Evolutionary conservation across 306 rosid species (phyloP).

Genomic region (Urtica urens): DNA sequence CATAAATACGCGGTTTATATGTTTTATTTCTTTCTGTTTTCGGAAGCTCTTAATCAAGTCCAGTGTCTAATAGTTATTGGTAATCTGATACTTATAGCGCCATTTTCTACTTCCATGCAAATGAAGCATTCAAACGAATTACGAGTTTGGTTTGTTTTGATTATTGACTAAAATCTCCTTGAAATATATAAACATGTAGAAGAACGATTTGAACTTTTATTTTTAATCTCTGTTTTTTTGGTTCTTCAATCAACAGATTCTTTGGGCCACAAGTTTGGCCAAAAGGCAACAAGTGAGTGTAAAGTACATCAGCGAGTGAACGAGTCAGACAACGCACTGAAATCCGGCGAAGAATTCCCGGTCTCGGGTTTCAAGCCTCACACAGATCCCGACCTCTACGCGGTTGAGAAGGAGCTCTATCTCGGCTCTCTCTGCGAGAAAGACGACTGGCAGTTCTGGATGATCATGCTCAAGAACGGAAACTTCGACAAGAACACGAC

Average conservation of each 20-base stretch:
- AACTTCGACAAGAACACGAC: constrained; percentile 44
- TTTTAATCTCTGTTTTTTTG: too few relatives aligned
- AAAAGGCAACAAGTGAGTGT: constrained; percentile 5
- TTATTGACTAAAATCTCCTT: too few relatives aligned
- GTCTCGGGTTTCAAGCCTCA: constrained; percentile 14
- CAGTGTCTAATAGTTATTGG: too few relatives aligned
- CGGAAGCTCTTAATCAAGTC: too few relatives aligned
- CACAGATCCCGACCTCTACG: constrained; percentile 33
- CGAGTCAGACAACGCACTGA: constrained; percentile 28
- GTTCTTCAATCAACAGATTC: constrained; percentile 5
- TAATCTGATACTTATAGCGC: too few relatives aligned
- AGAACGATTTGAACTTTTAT: too few relatives aligned
- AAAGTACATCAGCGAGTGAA: constrained; percentile 24
- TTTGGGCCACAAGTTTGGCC: not conserved
- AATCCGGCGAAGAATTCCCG: constrained; percentile 32
- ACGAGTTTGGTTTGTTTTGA: too few relatives aligned
- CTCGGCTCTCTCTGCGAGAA: constrained; percentile 37
- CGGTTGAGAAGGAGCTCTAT: constrained; percentile 37
- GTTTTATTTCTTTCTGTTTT: not conserved
- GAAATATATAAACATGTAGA: too few relatives aligned
- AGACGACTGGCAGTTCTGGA: constrained; percentile 50
- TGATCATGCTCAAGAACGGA: constrained; percentile 51
- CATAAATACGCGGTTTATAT: not conserved
- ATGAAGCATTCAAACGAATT: too few relatives aligned
- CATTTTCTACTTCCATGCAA: too few relatives aligned